Base-by-base conservation (phyloP, 805 yeast species). In the Yamadazyma laniorum region DNA sequence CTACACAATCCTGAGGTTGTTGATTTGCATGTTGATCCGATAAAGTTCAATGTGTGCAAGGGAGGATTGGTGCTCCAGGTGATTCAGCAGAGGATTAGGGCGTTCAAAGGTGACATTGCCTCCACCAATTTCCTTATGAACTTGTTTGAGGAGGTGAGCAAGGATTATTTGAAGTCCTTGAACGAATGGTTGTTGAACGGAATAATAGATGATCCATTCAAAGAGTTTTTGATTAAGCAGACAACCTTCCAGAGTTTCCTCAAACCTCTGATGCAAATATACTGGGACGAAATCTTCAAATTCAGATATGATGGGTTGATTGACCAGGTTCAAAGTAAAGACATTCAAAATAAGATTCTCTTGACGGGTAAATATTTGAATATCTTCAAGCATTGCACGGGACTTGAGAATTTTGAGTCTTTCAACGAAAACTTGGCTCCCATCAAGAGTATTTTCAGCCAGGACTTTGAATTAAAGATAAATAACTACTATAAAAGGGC, bases 341-440 rank as follows among this genome's bases (percentile, higher is more conserved):
- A 70, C 2, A 55, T 80, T 5, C 84, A 84, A 47, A 70, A 72
- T 34, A 82, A 83, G 57, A 72, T 91, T 0, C 63, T 91, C 17
- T 66, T 80, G 35, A 86, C 96, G 0, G 99, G 99, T 1, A 90
- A 88, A 59, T 82, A 82, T 49, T 63, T 89, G 39, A 85, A 87
- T 51, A 81, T 91, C 3, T 68, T 85, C 30, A 72, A 77, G 39
- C 79, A 73, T 40, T 80, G 85, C 51, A 58, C 63, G 8, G 83
- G 82, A 0, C 61, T 76, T 3, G 63, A 66, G n/a, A 54, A 59
- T 35, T 55, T 65, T 22, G 54, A 54, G 4, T 39, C 33, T 16
- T 49, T 63, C 15, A 50, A 58, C 15, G 68, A 63, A 32, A 25
- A 32, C 5, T 42, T 64, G 9, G 43, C 40, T 4, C 58, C 60